A percentile compares a stretch with the other conserved stretches of the same genome.
Evolutionary conservation across 345 rosid species (phyloP).

Genomic region (Aquilaria sinensis): DNA sequence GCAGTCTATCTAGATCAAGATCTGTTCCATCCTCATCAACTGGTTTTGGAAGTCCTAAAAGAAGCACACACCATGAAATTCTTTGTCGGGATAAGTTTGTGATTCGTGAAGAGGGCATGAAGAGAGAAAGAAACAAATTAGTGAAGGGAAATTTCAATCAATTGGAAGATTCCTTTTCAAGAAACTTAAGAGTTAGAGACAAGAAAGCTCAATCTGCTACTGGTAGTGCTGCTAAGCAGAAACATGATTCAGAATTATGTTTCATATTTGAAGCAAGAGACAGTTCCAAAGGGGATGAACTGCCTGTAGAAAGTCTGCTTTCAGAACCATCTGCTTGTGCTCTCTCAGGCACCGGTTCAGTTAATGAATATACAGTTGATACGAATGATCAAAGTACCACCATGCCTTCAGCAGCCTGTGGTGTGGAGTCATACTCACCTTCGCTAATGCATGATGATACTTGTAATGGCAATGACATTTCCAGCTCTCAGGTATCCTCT

Average conservation of each 20-base stretch:
- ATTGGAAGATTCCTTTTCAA: conserved; percentile 33
- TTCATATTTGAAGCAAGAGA: conserved; percentile 22
- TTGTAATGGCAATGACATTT: conserved; percentile 29
- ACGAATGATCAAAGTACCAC: conserved; percentile 26
- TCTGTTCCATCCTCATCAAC: conserved; percentile 60
- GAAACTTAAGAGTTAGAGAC: conserved; percentile 32
- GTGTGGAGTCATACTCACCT: conserved; percentile 31
- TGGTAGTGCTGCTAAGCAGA: conserved; percentile 5
- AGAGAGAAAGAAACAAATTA: conserved; percentile 40
- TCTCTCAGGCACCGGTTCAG: conserved; percentile 26
- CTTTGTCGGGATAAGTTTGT: conserved; percentile 33
- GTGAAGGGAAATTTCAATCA: conserved; percentile 32
- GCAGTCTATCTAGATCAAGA: conserved; percentile 49
- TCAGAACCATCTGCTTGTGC: conserved; percentile 27
- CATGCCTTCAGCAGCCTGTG: conserved; percentile 27
- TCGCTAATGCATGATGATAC: conserved; percentile 18
- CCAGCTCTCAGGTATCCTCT: conserved; percentile 29
- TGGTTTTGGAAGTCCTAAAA: conserved; percentile 33
- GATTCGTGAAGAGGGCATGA: conserved; percentile 37
- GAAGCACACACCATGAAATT: conserved; percentile 31
- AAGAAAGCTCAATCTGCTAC: conserved; percentile 24
- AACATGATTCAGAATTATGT: conserved; percentile 32
- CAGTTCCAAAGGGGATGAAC: conserved; percentile 22
- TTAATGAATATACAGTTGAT: conserved; percentile 31
- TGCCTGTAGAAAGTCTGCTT: conserved; percentile 28